Conservation (phyloP, 306 rosid species). For the Mimosa pudica region DNA sequence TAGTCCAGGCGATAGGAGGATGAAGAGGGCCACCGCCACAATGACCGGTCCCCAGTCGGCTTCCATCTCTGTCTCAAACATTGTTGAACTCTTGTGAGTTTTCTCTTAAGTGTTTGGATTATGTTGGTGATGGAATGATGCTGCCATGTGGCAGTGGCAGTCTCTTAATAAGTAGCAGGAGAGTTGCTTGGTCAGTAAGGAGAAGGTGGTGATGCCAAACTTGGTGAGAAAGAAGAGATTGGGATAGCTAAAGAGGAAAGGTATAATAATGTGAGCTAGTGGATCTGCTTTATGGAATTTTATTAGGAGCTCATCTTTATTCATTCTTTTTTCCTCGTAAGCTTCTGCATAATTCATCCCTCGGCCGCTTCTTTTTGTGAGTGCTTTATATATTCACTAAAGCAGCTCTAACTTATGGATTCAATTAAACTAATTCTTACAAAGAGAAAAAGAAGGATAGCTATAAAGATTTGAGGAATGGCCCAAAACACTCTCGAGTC, state of each 20-base stretch:
- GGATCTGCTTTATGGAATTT: slow-evolving; percentile 62
- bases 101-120: background rate
- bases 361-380: slow-evolving; percentile 2
- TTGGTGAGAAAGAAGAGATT: slow-evolving; percentile 58
- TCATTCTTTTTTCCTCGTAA: slow-evolving; percentile 15
- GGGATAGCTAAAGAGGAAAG: slow-evolving; percentile 65
- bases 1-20: slow-evolving; percentile 85
- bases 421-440: slow-evolving; percentile 11
- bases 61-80: slow-evolving; percentile 44
- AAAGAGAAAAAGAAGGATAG: slow-evolving; percentile 42
- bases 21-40: slow-evolving; percentile 82
- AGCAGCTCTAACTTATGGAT: slow-evolving; percentile 44
- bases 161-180: slow-evolving; percentile 37
- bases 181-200: slow-evolving; percentile 81
- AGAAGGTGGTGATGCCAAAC: slow-evolving; percentile 75
- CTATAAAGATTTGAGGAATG: slow-evolving; percentile 31
- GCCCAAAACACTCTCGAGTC: slow-evolving; percentile 30
- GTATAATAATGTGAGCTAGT: slow-evolving; percentile 53
- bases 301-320: slow-evolving; percentile 34
- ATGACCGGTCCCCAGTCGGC: slow-evolving; percentile 95
- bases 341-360: slow-evolving; percentile 45
- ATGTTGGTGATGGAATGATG: background rate
- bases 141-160: slow-evolving; percentile 22
- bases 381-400: slow-evolving; percentile 50
- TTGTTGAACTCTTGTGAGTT: background rate